phyloP scores from a whole-genome alignment of 352 stramenopile genomes.

The Globisporangium perplexum region DNA sequence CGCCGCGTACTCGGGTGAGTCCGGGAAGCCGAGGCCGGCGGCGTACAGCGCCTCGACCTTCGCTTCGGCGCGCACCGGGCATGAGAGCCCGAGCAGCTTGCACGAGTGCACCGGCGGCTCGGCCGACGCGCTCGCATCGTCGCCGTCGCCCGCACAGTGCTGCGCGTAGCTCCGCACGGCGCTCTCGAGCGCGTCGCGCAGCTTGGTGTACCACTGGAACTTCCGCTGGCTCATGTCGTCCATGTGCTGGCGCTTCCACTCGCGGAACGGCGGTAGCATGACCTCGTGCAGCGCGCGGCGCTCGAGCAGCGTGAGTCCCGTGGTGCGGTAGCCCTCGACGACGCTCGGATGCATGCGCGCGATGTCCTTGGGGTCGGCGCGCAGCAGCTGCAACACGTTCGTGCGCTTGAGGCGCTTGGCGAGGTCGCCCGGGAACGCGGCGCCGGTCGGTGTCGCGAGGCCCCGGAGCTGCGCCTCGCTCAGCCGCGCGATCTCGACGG shows the following conservation, averaged over 20 bases:
- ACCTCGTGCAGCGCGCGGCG: conserved; percentile 81
- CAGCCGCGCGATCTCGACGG: conserved; percentile 74
- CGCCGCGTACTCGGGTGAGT: conserved; percentile 29
- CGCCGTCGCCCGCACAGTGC: conserved; percentile 11
- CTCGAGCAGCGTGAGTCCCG: conserved; percentile 75
- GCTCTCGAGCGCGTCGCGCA: conserved; percentile 50
- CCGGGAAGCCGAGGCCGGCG: conserved; percentile 40
- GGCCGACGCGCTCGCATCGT: neutral
- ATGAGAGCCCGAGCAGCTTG: conserved; percentile 34
- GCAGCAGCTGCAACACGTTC: conserved; percentile 81
- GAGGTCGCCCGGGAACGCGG: conserved; percentile 54
- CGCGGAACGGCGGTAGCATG: conserved; percentile 36
- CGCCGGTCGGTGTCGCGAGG: conserved; percentile 50
- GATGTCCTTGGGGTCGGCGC: conserved; percentile 66
- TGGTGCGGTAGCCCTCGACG: conserved; percentile 54
- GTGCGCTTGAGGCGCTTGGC: conserved; percentile 86
- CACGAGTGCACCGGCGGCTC: conserved; percentile 22
- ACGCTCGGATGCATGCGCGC: conserved; percentile 80
- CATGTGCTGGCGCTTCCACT: conserved; percentile 76
- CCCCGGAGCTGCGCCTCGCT: conserved; percentile 64
- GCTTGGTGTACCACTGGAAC: conserved; percentile 76
- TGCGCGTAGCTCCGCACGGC: conserved; percentile 25
- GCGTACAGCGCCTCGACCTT: conserved; percentile 41
- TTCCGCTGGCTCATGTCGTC: conserved; percentile 83
- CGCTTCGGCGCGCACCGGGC: conserved; percentile 41